Evolutionary conservation across 2,329 filamentous ascomycete genomes (phyloP), one percentile per base, ranked within the genome.

Genomic region (Ascosphaera apis): DNA sequence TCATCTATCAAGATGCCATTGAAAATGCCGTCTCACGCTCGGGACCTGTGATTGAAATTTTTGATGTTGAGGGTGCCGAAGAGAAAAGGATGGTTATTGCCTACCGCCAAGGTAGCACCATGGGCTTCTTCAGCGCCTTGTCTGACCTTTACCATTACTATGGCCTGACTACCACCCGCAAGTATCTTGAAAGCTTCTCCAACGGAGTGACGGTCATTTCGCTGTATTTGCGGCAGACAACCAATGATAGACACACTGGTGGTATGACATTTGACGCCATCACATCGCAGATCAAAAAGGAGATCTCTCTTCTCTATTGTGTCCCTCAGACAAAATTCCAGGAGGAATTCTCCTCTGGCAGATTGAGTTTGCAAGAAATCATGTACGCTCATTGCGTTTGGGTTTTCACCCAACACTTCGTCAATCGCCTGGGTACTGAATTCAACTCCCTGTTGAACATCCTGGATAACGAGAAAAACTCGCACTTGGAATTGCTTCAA

Each of bases 71-170:
- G 51, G 81, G 71, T 45, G 79, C 76, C 13, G 71, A 77, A 21
- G 88, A 98, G 64, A 95, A 93, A 69, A 72, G 88, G 48, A 63
- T 98, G 41, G 83, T 98, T 38, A 69, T 98, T 47, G 88, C 84
- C 33, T 95, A 93, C 66, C 83, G 86, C 47, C 81, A 86, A 46
- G 76, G 84, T 43, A 91, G 86, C 13, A 88, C 88, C 19, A 68
- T 82, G 46, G 88, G 88, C 43, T 65, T 98, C 48, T 98, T 98
- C 67, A 92, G 84, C 47, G 83, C 88, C 18, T 62, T 98, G 47
- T 91, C 81, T 44, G 84, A 95, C 54, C 65, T 98, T 27, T 98
- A 98, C 63, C 88, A 98, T 61, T 95, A 93, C 69, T 98, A 98
- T 52, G 86, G 88, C 31, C 69, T 95, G 41, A 98, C 88, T 2